Conservation (phyloP, 176 grass and related monocot genomes). For the Triticum urartu region DNA sequence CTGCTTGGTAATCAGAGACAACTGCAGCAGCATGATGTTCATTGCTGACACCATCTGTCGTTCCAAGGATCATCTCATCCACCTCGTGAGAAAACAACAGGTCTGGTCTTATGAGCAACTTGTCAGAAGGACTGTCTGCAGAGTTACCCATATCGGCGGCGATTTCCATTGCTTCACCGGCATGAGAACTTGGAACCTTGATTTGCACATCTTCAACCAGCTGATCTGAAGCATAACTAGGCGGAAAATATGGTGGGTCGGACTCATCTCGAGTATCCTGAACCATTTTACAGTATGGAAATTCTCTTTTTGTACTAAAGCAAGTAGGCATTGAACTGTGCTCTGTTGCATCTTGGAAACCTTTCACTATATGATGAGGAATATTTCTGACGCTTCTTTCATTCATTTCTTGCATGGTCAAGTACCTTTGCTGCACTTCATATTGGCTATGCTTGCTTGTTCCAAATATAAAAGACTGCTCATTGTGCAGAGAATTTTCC, state of each 20-base stretch:
- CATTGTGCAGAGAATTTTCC: slow-evolving; percentile 14
- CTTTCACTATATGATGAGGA: slow-evolving; percentile 39
- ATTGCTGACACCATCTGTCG: slow-evolving; percentile 29
- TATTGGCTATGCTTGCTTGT: slow-evolving; percentile 8
- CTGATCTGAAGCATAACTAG: slow-evolving; percentile 18
- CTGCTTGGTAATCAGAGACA: slow-evolving; percentile 26
- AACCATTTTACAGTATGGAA: slow-evolving; percentile 20
- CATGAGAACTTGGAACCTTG: slow-evolving; percentile 27
- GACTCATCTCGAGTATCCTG: slow-evolving; percentile 19
- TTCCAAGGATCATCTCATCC: slow-evolving; percentile 39
- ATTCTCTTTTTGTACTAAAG: slow-evolving; percentile 18
- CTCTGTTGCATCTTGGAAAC: slow-evolving; percentile 35
- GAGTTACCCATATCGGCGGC: not conserved
- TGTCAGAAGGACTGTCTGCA: not conserved
- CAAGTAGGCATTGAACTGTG: slow-evolving; percentile 9
- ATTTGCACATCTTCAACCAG: slow-evolving; percentile 29
- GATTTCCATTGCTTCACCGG: slow-evolving; percentile 8
- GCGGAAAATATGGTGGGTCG: slow-evolving; percentile 26
- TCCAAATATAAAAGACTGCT: slow-evolving; percentile 18
- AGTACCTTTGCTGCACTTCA: not conserved
- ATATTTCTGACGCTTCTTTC: slow-evolving; percentile 45
- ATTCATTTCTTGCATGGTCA: slow-evolving; percentile 12
- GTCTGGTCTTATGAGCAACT: slow-evolving; percentile 34
- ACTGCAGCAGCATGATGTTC: not conserved
- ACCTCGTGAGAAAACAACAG: slow-evolving; percentile 26